Evolutionary conservation across 2,329 filamentous ascomycete species (phyloP), one percentile per base, ranked within the genome.

Genomic region (Clarireedia sp.): DNA sequence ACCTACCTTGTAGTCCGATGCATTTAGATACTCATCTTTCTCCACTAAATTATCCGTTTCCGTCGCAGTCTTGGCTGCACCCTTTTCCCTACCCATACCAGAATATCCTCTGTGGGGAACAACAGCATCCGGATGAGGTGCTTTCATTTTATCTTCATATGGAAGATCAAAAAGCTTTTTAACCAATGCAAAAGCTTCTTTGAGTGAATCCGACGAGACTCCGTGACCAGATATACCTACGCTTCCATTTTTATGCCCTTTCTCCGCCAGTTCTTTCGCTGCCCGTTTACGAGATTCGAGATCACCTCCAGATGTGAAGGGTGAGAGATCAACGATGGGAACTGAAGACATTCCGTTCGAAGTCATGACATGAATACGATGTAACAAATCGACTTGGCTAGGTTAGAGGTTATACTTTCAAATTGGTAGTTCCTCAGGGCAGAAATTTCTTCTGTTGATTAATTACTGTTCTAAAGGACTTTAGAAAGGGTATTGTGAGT

Each of bases 41-140:
- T 69, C 69, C 26, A 68, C 68, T 33, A 72, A 68, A 16, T 74
- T 68, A 29, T 76, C 71, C 10, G 71, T 67, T 21, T 62, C 69
- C 12, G 74, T 71, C 7, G 71, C 70, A 59, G 75, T 47, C 29
- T 55, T 56, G 9, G 54, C 74, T 8, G 75, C 75, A 7, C 77
- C 76, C 59, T 80, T 79, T 65, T 80, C 78, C 49, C 77, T 61
- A 0, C 77, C 77, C 0, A 76, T 75, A 71, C 76, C 76, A 1
- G 76, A 79, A 62, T 81, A 81, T 17, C 78, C 78, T 47, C 78
- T 71, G 62, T 81, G 76, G 3, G 78, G 71, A 8, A 67, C 69
- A 57, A 73, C 74, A 7, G 75, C 77, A 17, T 71, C 67, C 3
- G 75, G 75, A 64, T 78, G 75, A 4, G 74, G 75, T 2, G 75